Percentiles rank a stretch among this genome's conserved stretches.
Evolutionary conservation across 2,329 filamentous ascomycete species (phyloP).

Genomic region (Ophiostoma populinum): DNA sequence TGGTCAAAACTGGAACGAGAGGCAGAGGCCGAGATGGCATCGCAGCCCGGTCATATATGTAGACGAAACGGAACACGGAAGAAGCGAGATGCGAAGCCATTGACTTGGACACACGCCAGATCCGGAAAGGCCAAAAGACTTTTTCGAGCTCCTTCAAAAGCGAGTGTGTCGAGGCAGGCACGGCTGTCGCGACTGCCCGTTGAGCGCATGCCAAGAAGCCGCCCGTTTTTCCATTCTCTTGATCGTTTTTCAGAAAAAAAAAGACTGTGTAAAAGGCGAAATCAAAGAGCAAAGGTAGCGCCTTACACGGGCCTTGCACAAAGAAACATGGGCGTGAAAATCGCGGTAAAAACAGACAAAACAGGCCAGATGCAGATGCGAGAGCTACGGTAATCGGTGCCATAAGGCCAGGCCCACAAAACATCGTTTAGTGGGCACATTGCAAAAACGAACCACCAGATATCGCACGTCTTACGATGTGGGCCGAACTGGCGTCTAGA

Average conservation of each 20-base stretch:
- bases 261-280: background rate
- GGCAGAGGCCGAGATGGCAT: constrained; percentile 2
- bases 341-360: too few species aligned
- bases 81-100: background rate
- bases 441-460: constrained; percentile 8
- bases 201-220: background rate
- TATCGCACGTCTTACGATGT: constrained; percentile 8
- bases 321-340: too few species aligned
- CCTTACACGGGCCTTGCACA: constrained; percentile 1
- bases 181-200: constrained; percentile 1
- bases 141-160: too few species aligned
- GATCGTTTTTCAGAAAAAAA: constrained; percentile 1
- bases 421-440: constrained; percentile 6
- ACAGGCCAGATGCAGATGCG: too few species aligned
- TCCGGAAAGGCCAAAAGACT: too few species aligned
- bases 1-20: constrained; percentile 4
- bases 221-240: too few species aligned
- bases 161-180: background rate
- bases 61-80: constrained; percentile 1
- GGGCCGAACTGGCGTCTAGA: constrained; percentile 3
- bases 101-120: too few species aligned
- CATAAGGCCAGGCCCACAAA: constrained; percentile 5
- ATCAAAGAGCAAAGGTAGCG: too few species aligned
- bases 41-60: constrained; percentile 7
- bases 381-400: background rate